These are phyloP conservation scores for Aspergillus sp. DNA, from an alignment of 2,329 filamentous ascomycete genomes.

Conservation along the genomic window DNA sequence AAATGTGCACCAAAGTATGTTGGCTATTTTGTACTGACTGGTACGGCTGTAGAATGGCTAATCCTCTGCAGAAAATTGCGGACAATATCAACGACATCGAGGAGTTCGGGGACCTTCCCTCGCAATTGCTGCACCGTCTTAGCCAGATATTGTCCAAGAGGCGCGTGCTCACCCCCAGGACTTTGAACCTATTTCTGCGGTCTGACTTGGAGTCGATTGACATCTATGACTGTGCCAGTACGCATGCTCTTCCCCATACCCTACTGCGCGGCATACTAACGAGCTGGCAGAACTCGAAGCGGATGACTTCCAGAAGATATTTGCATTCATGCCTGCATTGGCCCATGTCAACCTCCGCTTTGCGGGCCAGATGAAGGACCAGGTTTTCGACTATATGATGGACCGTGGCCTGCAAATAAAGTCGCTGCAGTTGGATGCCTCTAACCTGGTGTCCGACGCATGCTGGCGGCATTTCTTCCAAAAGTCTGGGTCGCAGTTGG, in stretches of 20 bases:
- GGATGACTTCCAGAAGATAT: slow-evolving; percentile 71
- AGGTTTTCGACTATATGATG: slow-evolving; percentile 69
- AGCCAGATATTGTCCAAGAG: slow-evolving; percentile 57
- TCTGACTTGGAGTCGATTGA: slow-evolving; percentile 47
- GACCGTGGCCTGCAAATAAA: slow-evolving; percentile 61
- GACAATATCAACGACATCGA: slow-evolving; percentile 55
- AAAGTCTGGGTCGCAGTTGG: slow-evolving; percentile 55
- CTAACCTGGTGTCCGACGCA: slow-evolving; percentile 69
- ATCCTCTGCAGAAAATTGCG: slow-evolving; percentile 43
- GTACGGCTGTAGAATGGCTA: slow-evolving; percentile 7
- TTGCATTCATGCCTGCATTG: slow-evolving; percentile 62
- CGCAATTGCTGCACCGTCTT: slow-evolving; percentile 46
- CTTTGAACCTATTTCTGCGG: slow-evolving; percentile 39
- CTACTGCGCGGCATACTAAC: slow-evolving; percentile 5
- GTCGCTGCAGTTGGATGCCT: slow-evolving; percentile 68
- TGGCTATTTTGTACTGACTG: too few species aligned
- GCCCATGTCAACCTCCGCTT: slow-evolving; percentile 67
- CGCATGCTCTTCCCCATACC: slow-evolving; percentile 13
- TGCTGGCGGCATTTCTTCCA: slow-evolving; percentile 65
- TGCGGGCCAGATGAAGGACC: slow-evolving; percentile 85
- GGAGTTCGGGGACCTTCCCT: slow-evolving; percentile 55
- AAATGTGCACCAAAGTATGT: slow-evolving; percentile 49
- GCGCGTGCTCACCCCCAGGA: slow-evolving; percentile 45
- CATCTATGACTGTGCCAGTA: slow-evolving; percentile 53
- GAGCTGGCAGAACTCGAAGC: slow-evolving; percentile 52